Percentiles rank a stretch among this genome's conserved stretches.
Evolutionary conservation across 192 early-diverging fungal genomes (phyloP).

Genomic region (Geosiphon pyriformis): DNA sequence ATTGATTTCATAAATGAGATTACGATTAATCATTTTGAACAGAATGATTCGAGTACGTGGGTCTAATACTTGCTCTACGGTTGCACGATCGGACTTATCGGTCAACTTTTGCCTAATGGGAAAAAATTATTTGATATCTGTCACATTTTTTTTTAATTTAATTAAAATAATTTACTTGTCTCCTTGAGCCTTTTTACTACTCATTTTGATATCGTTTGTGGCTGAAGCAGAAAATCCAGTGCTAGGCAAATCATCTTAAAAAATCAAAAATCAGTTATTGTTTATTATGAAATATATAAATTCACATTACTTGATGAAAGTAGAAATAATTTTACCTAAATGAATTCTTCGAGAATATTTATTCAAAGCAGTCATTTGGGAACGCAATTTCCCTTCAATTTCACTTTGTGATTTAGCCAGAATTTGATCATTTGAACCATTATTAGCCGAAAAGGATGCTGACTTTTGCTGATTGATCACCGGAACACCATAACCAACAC

Average conservation of each 20-base stretch:
- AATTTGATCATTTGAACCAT: background rate
- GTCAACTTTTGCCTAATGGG: conserved; percentile 34
- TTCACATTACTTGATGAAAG: background rate
- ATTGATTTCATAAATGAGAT: conserved; percentile 88
- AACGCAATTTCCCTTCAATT: conserved; percentile 3
- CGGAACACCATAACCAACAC: background rate
- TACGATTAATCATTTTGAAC: conserved; percentile 90
- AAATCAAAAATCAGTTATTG: background rate
- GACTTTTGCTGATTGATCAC: background rate
- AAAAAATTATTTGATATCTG: conserved; percentile 14
- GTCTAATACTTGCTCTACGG: conserved; percentile 95
- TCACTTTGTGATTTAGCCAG: background rate
- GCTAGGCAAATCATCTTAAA: background rate
- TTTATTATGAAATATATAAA: background rate
- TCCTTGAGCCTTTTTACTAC: conserved; percentile 57
- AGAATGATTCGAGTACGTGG: conserved; percentile 96
- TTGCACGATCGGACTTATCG: conserved; percentile 94
- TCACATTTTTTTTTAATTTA: conserved; percentile 26
- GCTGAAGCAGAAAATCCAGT: conserved; percentile 37
- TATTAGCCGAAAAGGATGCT: background rate
- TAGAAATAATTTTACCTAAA: conserved; percentile 2
- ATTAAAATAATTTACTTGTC: conserved; percentile 40
- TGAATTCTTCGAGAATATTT: conserved; percentile 18
- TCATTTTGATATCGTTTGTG: conserved; percentile 50
- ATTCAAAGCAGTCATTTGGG: conserved; percentile 4